These are phyloP conservation scores for Plasmodium coatneyi DNA, from an alignment of 169 alveolate species.

Conservation along the genomic window DNA sequence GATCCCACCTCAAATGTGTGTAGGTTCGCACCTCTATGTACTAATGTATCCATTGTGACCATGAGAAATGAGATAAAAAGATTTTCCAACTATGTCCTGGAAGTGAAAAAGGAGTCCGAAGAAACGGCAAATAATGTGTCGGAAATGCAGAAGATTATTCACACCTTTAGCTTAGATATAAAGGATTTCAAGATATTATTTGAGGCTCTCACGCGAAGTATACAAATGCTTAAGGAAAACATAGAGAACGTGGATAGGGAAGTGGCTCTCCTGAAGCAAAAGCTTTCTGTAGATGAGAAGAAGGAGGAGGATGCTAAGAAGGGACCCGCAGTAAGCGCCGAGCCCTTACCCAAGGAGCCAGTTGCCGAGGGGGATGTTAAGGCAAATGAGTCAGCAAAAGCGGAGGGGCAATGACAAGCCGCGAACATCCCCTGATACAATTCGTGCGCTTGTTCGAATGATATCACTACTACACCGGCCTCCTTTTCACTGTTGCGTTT, in stretches of 20 bases:
- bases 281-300: background rate
- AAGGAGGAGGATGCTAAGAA: background rate
- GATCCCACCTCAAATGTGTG: slow-evolving; percentile 74
- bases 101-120: slow-evolving; percentile 56
- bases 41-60: slow-evolving; percentile 68
- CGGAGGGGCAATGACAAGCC: background rate
- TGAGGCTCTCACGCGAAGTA: slow-evolving; percentile 60
- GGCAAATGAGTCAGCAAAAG: background rate
- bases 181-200: slow-evolving; percentile 69
- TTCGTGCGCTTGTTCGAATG: background rate
- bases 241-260: slow-evolving; percentile 34
- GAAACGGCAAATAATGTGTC: slow-evolving; percentile 69
- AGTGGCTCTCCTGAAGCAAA: slow-evolving; percentile 5
- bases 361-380: background rate
- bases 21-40: slow-evolving; percentile 75
- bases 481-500: background rate
- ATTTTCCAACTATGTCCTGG: slow-evolving; percentile 34
- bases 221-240: slow-evolving; percentile 36
- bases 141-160: slow-evolving; percentile 67
- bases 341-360: background rate
- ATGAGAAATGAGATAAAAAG: slow-evolving; percentile 62
- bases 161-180: slow-evolving; percentile 52
- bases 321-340: background rate
- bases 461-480: background rate
- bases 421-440: background rate